A percentile compares a stretch with the other conserved stretches of the same genome.
Evolutionary conservation across 2,329 filamentous ascomycete genomes (phyloP).

Genomic region (Aspergillus novoparasiticus): DNA sequence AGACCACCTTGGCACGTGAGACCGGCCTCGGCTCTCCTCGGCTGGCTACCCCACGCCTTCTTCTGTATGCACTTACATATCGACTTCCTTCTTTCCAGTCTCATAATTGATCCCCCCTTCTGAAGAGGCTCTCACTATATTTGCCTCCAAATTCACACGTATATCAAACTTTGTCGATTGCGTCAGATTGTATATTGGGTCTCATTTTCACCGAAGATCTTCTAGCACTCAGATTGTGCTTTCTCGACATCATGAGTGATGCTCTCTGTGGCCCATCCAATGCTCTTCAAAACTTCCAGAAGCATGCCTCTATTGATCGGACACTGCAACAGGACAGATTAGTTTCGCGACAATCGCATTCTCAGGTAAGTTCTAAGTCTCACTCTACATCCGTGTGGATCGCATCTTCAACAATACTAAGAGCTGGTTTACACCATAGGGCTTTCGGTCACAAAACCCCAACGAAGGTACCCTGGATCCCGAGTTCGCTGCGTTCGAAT

Average conservation of each 20-base stretch:
- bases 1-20: conserved; percentile 25
- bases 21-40: conserved; percentile 21
- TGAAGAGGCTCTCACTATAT: background rate
- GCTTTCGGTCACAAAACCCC: conserved; percentile 62
- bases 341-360: conserved; percentile 54
- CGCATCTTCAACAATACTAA: conserved; percentile 14
- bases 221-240: background rate
- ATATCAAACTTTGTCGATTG: background rate
- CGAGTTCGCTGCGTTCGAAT: conserved; percentile 71
- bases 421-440: conserved; percentile 43
- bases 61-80: background rate
- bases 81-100: conserved; percentile 7
- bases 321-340: conserved; percentile 74
- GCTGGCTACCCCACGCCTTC: background rate
- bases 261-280: conserved; percentile 75
- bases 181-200: background rate
- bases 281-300: conserved; percentile 71
- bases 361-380: conserved; percentile 52
- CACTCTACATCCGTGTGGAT: background rate
- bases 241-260: conserved; percentile 59
- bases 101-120: background rate
- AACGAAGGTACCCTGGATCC: conserved; percentile 61
- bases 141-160: background rate
- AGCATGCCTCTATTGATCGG: conserved; percentile 68
- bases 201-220: background rate